These are phyloP conservation scores for Microthyrium microscopicum DNA, from an alignment of 2,329 filamentous ascomycete species.

Conservation along the genomic window DNA sequence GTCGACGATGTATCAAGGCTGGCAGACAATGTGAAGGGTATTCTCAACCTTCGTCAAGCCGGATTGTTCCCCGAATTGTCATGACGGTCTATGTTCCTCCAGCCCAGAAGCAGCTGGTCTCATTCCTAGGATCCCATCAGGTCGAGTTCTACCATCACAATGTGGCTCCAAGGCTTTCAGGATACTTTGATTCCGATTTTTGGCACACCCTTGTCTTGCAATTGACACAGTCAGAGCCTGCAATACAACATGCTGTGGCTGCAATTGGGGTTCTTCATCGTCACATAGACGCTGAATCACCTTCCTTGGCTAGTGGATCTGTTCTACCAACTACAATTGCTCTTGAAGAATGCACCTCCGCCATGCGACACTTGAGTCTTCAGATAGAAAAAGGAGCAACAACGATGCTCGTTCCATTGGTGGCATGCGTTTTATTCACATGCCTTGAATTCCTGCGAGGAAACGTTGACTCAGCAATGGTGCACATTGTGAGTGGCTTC, in stretches of 20 bases:
- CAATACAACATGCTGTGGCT: constrained; percentile 5
- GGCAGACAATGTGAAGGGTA: constrained; percentile 6
- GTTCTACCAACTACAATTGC: constrained; percentile 2
- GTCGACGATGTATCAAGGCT: constrained; percentile 1
- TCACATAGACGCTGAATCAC: neutral
- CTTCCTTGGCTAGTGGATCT: constrained; percentile 2
- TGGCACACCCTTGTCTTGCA: constrained; percentile 6
- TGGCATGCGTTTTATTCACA: constrained; percentile 7
- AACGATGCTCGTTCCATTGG: constrained; percentile 4
- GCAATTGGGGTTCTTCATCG: constrained; percentile 6
- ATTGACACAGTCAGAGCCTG: constrained; percentile 4
- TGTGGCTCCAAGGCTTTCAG: constrained; percentile 3
- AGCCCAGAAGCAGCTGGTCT: neutral
- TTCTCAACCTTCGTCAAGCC: neutral
- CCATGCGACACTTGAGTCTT: neutral
- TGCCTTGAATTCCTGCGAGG: constrained; percentile 7
- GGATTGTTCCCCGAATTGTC: neutral
- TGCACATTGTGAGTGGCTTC: constrained; percentile 6
- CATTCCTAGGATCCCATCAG: neutral
- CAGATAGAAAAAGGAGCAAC: constrained; percentile 1
- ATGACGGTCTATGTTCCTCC: constrained; percentile 5
- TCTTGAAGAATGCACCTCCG: constrained; percentile 3
- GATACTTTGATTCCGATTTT: constrained; percentile 2
- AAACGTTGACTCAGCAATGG: constrained; percentile 4
- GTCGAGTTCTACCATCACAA: constrained; percentile 6